Evolutionary conservation across 2,329 filamentous ascomycete genomes (phyloP), one percentile per base, ranked within the genome.

Genomic region (Scedosporium boydii): DNA sequence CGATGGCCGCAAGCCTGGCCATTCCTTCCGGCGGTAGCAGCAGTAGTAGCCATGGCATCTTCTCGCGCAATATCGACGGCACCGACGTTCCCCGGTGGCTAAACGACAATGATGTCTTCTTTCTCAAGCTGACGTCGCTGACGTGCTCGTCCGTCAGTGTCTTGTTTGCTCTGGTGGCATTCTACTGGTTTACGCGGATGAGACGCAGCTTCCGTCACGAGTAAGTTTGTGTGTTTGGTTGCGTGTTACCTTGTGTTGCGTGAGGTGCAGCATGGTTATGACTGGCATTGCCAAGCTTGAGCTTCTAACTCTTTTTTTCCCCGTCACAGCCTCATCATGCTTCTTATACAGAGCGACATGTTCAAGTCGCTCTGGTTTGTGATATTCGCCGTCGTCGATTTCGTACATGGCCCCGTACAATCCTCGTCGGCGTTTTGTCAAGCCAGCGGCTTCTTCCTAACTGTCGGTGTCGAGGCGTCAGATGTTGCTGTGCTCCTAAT

Each of bases 161-260:
- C 34, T 60, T 80, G 2, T 78, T 83, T 10, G 82, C 81, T 0
- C 67, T 85, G 4, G 69, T 83, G 38, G 80, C 85, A 1, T 80
- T 88, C 48, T 89, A 87, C 74, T 91, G 87, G 86, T 91, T 93
- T 70, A 76, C 84, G 63, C 81, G 84, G 65, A 92, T 92, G 87
- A 82, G 84, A 67, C 82, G 88, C 68, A 86, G 82, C 65, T 93
- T 92, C 71, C 83, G 89, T 57, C 88, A 92, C 71, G 85, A 87
- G 86, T 87, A 76, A 75, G 83, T 75, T 34, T 64, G 23, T 23
- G 23, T 23, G 23, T 23, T 23, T 23, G 23, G 23, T 23, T 5
- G 42, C 12, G n/a, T 46, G 14, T 46, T 46, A 14, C n/a, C 27
- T 44, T 38, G 12, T 38, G 14, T 16, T 9, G n/a, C 10, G 42